Conservation (phyloP, 202 grass and related monocot genomes). For the Setaria italica region DNA sequence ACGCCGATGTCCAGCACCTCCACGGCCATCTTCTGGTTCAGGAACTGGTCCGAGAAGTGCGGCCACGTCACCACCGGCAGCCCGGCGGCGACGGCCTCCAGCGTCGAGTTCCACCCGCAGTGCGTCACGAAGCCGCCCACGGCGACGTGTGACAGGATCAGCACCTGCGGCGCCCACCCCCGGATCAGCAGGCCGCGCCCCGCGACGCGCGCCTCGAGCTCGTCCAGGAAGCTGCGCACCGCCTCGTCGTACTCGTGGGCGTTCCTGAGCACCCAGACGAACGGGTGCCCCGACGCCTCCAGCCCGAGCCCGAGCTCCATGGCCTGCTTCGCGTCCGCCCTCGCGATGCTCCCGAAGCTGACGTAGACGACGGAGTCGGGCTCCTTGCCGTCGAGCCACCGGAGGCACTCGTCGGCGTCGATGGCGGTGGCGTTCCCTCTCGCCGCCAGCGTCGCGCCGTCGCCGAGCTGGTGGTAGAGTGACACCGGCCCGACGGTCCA, state of each 20-base stretch:
- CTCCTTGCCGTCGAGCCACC: constrained; percentile 49
- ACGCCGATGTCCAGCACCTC: constrained; percentile 53
- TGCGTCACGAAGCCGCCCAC: constrained; percentile 71
- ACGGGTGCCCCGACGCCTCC: constrained; percentile 53
- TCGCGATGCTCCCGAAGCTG: constrained; percentile 27
- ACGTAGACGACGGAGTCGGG: constrained; percentile 1
- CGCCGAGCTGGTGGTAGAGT: constrained; percentile 36
- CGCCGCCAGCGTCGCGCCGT: neutral
- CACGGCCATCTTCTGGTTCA: constrained; percentile 58
- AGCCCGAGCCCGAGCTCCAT: constrained; percentile 28
- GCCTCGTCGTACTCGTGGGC: neutral
- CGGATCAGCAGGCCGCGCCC: constrained; percentile 39
- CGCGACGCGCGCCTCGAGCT: constrained; percentile 30
- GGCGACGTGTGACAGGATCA: constrained; percentile 53
- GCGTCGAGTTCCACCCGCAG: constrained; percentile 72
- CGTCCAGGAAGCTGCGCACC: constrained; percentile 19
- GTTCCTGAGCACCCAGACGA: constrained; percentile 66
- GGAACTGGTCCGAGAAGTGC: constrained; percentile 59
- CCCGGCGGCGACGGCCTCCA: constrained; percentile 46
- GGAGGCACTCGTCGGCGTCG: constrained; percentile 34
- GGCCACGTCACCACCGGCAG: constrained; percentile 64
- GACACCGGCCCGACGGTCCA: constrained; percentile 55
- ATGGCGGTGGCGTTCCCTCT: constrained; percentile 42
- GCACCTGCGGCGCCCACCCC: constrained; percentile 66
- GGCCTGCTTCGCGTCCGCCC: neutral